phyloP scores from a whole-genome alignment of 2,329 filamentous ascomycete species.

The Xylaria polymorpha region DNA sequence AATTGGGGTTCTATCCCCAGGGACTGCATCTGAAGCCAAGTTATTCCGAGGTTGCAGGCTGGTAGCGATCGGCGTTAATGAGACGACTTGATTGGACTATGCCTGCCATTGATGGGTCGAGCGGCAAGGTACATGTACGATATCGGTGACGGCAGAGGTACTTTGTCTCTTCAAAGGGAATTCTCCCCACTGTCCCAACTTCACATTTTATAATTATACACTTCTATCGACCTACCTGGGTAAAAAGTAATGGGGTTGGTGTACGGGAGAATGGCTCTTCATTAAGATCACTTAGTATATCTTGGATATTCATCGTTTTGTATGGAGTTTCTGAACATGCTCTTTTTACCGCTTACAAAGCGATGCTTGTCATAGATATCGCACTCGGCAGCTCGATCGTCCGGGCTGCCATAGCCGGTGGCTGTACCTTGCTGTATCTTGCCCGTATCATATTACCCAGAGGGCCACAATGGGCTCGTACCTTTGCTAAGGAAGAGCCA shows the following conservation, averaged over 20 bases:
- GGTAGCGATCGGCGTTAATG: constrained; percentile 9
- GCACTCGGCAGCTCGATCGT: constrained; percentile 42
- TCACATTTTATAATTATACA: constrained; percentile 2
- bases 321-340: constrained; percentile 27
- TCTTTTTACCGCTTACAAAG: constrained; percentile 4
- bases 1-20: not conserved
- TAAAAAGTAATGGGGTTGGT: constrained; percentile 1
- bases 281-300: constrained; percentile 1
- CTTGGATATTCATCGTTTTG: constrained; percentile 1
- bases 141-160: constrained; percentile 19
- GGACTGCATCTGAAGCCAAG: constrained; percentile 1
- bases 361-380: constrained; percentile 39
- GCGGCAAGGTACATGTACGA: constrained; percentile 15
- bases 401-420: constrained; percentile 49
- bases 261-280: not conserved
- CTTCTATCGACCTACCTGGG: not conserved
- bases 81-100: constrained; percentile 24
- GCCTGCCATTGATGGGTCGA: constrained; percentile 15
- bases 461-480: constrained; percentile 56
- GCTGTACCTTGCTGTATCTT: constrained; percentile 49
- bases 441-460: constrained; percentile 43
- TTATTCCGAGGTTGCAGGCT: not conserved
- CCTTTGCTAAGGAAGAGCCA: constrained; percentile 57
- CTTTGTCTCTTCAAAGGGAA: not conserved
- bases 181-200: constrained; percentile 17